These are phyloP conservation scores for Saprolegnia diclina DNA, from an alignment of 352 stramenopile species.

Conservation along the genomic window DNA sequence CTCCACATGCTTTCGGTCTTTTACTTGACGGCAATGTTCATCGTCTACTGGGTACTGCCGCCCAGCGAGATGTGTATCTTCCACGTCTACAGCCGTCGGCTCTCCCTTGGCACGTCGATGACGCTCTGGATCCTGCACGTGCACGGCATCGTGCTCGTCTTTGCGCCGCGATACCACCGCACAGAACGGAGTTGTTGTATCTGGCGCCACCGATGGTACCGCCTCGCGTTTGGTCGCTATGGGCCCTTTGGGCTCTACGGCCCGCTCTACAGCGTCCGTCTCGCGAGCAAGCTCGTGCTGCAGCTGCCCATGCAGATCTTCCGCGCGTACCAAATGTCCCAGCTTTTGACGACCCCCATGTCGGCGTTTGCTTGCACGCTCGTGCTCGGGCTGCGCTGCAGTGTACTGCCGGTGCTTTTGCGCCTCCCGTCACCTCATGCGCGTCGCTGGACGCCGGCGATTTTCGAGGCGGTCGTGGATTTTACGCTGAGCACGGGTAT, in stretches of 20 bases:
- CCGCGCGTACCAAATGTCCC: slow-evolving; percentile 14
- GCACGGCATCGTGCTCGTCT: background rate
- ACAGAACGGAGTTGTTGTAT: background rate
- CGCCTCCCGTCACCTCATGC: background rate
- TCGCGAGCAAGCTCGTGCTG: background rate
- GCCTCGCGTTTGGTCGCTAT: slow-evolving; percentile 11
- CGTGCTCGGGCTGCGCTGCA: background rate
- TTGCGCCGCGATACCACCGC: background rate
- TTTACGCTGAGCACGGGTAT: slow-evolving; percentile 13
- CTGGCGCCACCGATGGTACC: background rate
- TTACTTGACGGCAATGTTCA: background rate
- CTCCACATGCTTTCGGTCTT: background rate
- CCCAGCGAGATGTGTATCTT: background rate
- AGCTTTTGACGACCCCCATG: background rate
- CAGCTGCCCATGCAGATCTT: slow-evolving; percentile 3
- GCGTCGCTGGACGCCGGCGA: background rate
- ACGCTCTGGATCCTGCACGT: background rate
- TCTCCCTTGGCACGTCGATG: background rate
- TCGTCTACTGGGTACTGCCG: background rate
- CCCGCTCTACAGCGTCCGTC: slow-evolving; percentile 5
- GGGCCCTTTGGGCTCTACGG: slow-evolving; percentile 22
- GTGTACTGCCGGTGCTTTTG: background rate
- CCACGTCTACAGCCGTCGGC: background rate
- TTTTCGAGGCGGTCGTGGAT: background rate
- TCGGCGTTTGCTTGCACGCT: background rate